phyloP scores from a whole-genome alignment of 2,329 filamentous ascomycete species.

The Fusarium duplospermum region DNA sequence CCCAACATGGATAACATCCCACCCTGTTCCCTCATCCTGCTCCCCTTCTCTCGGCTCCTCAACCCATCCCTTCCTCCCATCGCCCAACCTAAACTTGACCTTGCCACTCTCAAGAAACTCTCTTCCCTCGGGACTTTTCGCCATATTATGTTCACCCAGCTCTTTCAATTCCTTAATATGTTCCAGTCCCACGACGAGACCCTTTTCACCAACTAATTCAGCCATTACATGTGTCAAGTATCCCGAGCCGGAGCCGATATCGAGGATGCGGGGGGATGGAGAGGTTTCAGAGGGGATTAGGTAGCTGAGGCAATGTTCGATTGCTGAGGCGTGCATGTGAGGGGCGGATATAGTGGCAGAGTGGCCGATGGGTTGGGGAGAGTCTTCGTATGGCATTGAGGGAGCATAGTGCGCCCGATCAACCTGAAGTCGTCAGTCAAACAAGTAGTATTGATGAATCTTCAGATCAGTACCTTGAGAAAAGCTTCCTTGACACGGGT shows the following conservation, averaged over 20 bases:
- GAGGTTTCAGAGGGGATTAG: slow-evolving; percentile 51
- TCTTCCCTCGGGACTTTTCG: slow-evolving; percentile 68
- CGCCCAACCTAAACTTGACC: slow-evolving; percentile 79
- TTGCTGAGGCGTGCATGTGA: slow-evolving; percentile 70
- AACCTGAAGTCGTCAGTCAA: slow-evolving; percentile 66
- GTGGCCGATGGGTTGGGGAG: slow-evolving; percentile 66
- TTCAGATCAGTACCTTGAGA: slow-evolving; percentile 64
- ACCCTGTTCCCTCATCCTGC: slow-evolving; percentile 66
- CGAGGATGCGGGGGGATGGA: slow-evolving; percentile 68
- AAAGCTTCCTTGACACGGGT: slow-evolving; percentile 83
- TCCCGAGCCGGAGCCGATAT: slow-evolving; percentile 80
- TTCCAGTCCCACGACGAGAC: slow-evolving; percentile 76
- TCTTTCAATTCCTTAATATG: slow-evolving; percentile 75
- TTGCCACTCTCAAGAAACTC: slow-evolving; percentile 71
- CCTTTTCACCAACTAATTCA: slow-evolving; percentile 71
- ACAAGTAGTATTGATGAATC: rapidly evolving
- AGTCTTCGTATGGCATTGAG: slow-evolving; percentile 72
- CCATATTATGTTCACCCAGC: slow-evolving; percentile 73
- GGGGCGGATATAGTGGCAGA: slow-evolving; percentile 68
- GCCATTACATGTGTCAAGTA: slow-evolving; percentile 92
- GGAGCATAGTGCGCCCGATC: slow-evolving; percentile 90
- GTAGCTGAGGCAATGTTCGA: slow-evolving; percentile 61
- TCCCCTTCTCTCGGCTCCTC: slow-evolving; percentile 57
- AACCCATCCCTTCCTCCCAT: slow-evolving; percentile 75
- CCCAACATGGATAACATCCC: slow-evolving; percentile 96